These are phyloP conservation scores for Fusarium staphyleae DNA, from an alignment of 2,329 filamentous ascomycete species.

Conservation along the genomic window DNA sequence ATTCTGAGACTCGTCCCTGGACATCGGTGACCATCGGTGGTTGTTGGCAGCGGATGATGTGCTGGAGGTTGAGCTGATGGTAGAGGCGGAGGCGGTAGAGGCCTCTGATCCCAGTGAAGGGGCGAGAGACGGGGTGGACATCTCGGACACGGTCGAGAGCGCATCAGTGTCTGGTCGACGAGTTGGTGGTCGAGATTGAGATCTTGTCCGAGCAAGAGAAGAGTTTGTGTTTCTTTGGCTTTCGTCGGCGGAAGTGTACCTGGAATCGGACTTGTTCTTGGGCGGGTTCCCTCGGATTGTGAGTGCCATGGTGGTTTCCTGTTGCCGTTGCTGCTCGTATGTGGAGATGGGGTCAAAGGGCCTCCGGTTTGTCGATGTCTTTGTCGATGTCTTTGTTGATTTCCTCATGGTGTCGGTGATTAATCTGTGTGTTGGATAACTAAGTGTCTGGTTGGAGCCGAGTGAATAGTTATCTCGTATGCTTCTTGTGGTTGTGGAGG, in stretches of 20 bases:
- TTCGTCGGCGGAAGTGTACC: slow-evolving; percentile 27
- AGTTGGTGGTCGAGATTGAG: slow-evolving; percentile 31
- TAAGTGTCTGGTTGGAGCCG: background rate
- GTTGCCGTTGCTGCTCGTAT: slow-evolving; percentile 34
- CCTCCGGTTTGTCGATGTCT: slow-evolving; percentile 10
- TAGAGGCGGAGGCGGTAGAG: slow-evolving; percentile 10
- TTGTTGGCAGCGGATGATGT: slow-evolving; percentile 6
- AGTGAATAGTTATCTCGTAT: slow-evolving; percentile 10
- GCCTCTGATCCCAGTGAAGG: slow-evolving; percentile 4
- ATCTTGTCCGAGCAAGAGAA: slow-evolving; percentile 27
- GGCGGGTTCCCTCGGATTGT: slow-evolving; percentile 39
- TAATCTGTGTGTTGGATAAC: background rate
- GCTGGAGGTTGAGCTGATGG: slow-evolving; percentile 12
- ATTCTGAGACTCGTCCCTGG: slow-evolving; percentile 15
- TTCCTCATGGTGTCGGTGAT: slow-evolving; percentile 24
- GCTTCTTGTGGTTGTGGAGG: slow-evolving; percentile 1
- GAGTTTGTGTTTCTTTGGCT: slow-evolving; percentile 23
- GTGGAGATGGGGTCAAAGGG: slow-evolving; percentile 30
- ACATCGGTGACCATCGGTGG: slow-evolving; percentile 3
- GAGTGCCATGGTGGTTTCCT: slow-evolving; percentile 36
- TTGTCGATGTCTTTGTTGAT: slow-evolving; percentile 22
- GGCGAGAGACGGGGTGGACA: slow-evolving; percentile 23
- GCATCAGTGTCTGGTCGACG: slow-evolving; percentile 31
- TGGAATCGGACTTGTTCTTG: slow-evolving; percentile 29
- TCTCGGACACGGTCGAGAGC: slow-evolving; percentile 40